Conservation (phyloP, 176 grass and related monocot genomes). For the Puccinellia tenuiflora region DNA sequence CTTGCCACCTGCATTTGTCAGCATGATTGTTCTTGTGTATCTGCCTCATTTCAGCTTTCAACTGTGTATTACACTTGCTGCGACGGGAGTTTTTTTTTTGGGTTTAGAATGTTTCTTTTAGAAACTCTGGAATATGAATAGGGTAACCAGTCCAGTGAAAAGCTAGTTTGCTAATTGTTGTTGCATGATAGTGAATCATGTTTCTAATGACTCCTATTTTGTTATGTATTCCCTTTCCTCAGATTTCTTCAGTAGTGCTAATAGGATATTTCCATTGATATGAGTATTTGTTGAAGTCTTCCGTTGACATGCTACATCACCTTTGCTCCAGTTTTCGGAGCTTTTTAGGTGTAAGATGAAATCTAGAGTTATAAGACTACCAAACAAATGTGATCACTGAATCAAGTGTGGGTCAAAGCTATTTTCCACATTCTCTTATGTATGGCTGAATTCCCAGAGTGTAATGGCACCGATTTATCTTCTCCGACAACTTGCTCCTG, state of each 20-base stretch:
- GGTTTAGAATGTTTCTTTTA: background rate
- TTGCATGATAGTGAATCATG: background rate
- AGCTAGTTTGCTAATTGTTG: background rate
- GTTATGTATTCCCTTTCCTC: background rate
- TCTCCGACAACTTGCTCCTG: background rate
- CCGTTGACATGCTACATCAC: background rate
- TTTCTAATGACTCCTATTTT: background rate
- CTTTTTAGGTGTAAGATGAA: background rate
- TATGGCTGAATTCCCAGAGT: background rate
- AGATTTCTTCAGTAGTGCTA: background rate
- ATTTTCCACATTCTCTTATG: background rate
- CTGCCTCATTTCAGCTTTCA: background rate
- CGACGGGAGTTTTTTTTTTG: background rate
- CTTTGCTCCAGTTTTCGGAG: background rate
- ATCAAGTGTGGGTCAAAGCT: background rate
- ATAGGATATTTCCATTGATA: background rate
- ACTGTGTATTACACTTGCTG: background rate
- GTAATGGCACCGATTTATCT: background rate
- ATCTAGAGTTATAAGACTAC: background rate
- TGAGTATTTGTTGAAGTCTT: background rate
- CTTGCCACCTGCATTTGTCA: background rate
- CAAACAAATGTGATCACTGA: background rate
- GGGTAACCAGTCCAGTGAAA: background rate
- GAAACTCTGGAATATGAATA: background rate
- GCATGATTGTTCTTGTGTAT: background rate